phyloP scores from a whole-genome alignment of 1,284 basidiomycete genomes.

The Cerrena zonata region DNA sequence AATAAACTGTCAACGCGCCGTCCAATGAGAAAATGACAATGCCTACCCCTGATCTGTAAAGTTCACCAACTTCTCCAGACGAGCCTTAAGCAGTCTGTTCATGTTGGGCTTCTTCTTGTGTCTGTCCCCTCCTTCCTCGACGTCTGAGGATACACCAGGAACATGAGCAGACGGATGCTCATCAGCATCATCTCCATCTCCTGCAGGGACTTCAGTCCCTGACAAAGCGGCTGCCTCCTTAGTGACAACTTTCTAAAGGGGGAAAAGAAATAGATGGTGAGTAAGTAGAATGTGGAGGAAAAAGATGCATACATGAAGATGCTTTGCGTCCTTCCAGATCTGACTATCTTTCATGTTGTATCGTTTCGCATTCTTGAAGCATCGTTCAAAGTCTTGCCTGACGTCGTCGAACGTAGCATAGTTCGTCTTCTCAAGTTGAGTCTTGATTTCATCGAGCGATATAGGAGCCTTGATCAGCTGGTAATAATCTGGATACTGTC shows the following conservation, averaged over 20 bases:
- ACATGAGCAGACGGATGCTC: slow-evolving; percentile 15
- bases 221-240: slow-evolving; percentile 39
- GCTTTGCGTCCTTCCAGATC: slow-evolving; percentile 81
- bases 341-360: slow-evolving; percentile 85
- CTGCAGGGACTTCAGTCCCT: slow-evolving; percentile 38
- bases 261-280: not conserved
- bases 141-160: slow-evolving; percentile 29
- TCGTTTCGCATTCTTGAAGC: slow-evolving; percentile 84
- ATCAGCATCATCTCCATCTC: slow-evolving; percentile 33
- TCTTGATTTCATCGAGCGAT: slow-evolving; percentile 82
- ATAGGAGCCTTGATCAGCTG: slow-evolving; percentile 72
- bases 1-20: not conserved
- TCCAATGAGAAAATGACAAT: slow-evolving; percentile 5
- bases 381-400: slow-evolving; percentile 76
- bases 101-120: slow-evolving; percentile 60
- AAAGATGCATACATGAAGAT: slow-evolving; percentile 42
- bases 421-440: slow-evolving; percentile 55
- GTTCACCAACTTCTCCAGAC: slow-evolving; percentile 64
- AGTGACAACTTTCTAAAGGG: slow-evolving; percentile 55
- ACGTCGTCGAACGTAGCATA: slow-evolving; percentile 71
- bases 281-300: not conserved
- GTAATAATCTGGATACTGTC: slow-evolving; percentile 89
- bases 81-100: slow-evolving; percentile 54
- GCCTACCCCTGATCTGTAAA: slow-evolving; percentile 63
- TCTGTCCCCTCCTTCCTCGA: slow-evolving; percentile 37